Evolutionary conservation across 2,329 filamentous ascomycete species (phyloP).

Genomic region (Cercospora sesami): DNA sequence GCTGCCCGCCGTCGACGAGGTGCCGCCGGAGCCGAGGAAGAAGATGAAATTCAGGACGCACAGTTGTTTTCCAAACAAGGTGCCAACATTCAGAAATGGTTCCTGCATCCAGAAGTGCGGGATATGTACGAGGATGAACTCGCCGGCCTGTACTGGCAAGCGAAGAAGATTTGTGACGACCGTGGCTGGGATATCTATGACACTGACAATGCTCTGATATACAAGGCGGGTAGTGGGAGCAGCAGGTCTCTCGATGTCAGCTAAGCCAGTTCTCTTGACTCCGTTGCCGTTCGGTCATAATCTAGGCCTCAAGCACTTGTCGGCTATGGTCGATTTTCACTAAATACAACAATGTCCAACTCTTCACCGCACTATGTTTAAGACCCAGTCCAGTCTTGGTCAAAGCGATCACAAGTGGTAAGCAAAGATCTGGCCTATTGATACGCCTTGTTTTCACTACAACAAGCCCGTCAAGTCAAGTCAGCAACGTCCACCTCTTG

Average conservation of each 20-base stretch:
- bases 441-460: not conserved
- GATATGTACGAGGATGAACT: constrained; percentile 33
- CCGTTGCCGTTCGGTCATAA: not conserved
- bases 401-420: not conserved
- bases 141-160: constrained; percentile 26
- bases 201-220: constrained; percentile 30
- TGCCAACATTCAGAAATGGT: constrained; percentile 26
- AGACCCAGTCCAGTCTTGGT: not conserved
- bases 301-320: not conserved
- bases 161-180: constrained; percentile 35
- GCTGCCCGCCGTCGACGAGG: not conserved
- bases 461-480: not conserved
- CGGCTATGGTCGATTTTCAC: not conserved
- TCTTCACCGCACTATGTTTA: not conserved
- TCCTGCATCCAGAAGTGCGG: constrained; percentile 28
- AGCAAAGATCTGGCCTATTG: not conserved
- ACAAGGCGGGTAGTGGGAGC: constrained; percentile 23
- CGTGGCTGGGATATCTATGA: constrained; percentile 34
- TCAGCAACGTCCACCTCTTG: not conserved
- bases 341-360: not conserved
- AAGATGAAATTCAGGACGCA: constrained; percentile 17
- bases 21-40: not conserved
- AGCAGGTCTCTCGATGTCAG: constrained; percentile 4
- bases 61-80: not conserved
- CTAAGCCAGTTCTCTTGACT: not conserved